Evolutionary conservation across 1,284 basidiomycete genomes (phyloP).

Genomic region (Cryptococcus deneoformans): DNA sequence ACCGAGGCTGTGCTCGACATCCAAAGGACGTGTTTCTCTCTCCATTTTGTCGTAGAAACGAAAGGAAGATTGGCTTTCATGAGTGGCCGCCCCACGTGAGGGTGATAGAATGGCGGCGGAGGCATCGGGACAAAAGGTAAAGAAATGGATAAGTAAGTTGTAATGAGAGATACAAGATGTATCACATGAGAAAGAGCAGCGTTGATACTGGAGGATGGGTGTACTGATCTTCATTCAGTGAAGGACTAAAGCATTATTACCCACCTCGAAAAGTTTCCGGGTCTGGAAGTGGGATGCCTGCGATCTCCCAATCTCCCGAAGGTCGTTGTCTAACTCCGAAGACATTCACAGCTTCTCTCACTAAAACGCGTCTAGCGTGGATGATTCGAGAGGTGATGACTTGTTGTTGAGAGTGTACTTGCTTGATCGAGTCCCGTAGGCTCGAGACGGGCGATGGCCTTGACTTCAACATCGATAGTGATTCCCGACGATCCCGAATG

Average conservation of each 20-base stretch:
- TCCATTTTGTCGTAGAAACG: slow-evolving; percentile 33
- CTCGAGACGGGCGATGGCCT: neutral
- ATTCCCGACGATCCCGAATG: neutral
- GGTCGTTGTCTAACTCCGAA: slow-evolving; percentile 29
- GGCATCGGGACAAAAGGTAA: slow-evolving; percentile 32
- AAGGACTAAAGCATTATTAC: slow-evolving; percentile 5
- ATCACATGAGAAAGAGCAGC: slow-evolving; percentile 34
- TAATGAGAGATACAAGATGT: slow-evolving; percentile 39
- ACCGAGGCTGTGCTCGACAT: slow-evolving; percentile 32
- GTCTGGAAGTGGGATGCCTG: slow-evolving; percentile 27
- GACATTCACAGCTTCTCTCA: slow-evolving; percentile 35
- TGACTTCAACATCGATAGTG: neutral
- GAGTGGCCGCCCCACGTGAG: slow-evolving; percentile 33
- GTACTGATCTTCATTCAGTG: slow-evolving; percentile 15
- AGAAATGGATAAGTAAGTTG: slow-evolving; percentile 37
- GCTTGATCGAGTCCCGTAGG: slow-evolving; percentile 2
- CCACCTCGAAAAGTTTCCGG: slow-evolving; percentile 34
- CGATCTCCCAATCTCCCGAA: slow-evolving; percentile 35
- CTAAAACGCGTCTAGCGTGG: slow-evolving; percentile 36
- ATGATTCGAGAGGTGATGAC: slow-evolving; percentile 25
- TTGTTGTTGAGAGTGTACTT: slow-evolving; percentile 14
- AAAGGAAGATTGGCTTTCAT: slow-evolving; percentile 35
- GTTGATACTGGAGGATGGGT: slow-evolving; percentile 30
- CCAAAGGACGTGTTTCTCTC: slow-evolving; percentile 38
- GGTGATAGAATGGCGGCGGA: slow-evolving; percentile 12